Base-by-base conservation (phyloP, 352 stramenopile species). In the Phytophthora parvispora region DNA sequence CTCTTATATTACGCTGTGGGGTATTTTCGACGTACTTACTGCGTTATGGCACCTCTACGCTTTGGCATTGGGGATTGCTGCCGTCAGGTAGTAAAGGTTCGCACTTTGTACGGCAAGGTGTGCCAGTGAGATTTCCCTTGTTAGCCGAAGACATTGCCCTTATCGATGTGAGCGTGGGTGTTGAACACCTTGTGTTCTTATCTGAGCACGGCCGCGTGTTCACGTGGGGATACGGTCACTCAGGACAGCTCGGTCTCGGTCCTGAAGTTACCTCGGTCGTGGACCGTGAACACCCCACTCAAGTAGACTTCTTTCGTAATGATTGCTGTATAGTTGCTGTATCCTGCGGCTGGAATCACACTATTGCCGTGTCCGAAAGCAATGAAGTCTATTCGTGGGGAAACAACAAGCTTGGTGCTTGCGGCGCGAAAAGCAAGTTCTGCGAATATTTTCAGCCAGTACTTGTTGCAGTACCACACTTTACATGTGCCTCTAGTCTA, bases 341-440 rank as follows among this genome's bases (percentile, higher is more conserved):
- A 20, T 65, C 63, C 1, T 71, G 72, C 15, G 77, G 80, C 18
- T 87, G 72, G 64, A 55, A 81, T 31, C 80, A 87, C 50, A 79
- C 49, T 8, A 12, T 84, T 12, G 80, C 75, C 16, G 16, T 80
- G 6, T 51, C 67, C 15, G 64, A 27, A 15, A 74, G 72, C 25
- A 32, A 34, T 10, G 32, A 61, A 2, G 36, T 87, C 1, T 86
- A 72, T 40, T 60, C 65, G 16, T 86, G 80, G 77, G 79, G 80
- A 15, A 81, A 61, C 52, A 87, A 87, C 48, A 45, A 40, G 6
- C 58, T 71, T 24, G 77, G 80, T 9, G 74, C 68, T 3, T 84
- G 80, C 50, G 80, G 80, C 1, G 72, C 74, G 2, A 68, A 68
- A 20, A 87, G 77, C 27, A 85, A 77, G 22, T 87, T 87, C 54